phyloP scores from a whole-genome alignment of 441 rosid genomes.

The Pelargonium australe region DNA sequence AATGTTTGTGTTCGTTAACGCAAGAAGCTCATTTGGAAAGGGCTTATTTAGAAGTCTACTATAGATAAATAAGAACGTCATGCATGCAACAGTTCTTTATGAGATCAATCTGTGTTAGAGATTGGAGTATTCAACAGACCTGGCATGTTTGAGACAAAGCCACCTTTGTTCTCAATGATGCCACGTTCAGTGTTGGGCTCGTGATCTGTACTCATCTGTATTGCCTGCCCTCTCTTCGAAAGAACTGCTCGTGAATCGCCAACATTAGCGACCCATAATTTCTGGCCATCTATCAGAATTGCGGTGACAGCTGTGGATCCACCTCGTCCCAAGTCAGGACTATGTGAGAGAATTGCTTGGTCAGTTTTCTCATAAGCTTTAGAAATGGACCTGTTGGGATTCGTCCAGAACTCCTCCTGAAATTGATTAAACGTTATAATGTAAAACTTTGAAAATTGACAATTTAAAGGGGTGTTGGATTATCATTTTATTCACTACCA shows the following conservation, averaged over 20 bases:
- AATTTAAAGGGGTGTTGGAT: not conserved
- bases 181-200: not conserved
- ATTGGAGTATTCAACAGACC: not conserved
- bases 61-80: too few relatives aligned
- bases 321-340: not conserved
- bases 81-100: too few relatives aligned
- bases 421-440: too few relatives aligned
- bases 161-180: not conserved
- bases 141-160: not conserved
- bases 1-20: too few relatives aligned
- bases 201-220: not conserved
- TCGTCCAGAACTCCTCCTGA: too few relatives aligned
- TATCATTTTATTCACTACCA: not conserved
- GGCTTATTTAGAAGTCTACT: too few relatives aligned
- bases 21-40: too few relatives aligned
- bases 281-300: not conserved
- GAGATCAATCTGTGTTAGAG: not conserved
- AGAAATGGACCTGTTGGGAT: too few relatives aligned
- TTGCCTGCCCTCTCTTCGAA: not conserved
- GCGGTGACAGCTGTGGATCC: conserved; percentile 2
- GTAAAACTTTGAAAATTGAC: not conserved
- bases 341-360: too few relatives aligned
- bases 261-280: not conserved
- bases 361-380: too few relatives aligned
- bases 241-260: not conserved